Base-by-base conservation (phyloP, 352 stramenopile species). In the Pythium aristosporum region DNA sequence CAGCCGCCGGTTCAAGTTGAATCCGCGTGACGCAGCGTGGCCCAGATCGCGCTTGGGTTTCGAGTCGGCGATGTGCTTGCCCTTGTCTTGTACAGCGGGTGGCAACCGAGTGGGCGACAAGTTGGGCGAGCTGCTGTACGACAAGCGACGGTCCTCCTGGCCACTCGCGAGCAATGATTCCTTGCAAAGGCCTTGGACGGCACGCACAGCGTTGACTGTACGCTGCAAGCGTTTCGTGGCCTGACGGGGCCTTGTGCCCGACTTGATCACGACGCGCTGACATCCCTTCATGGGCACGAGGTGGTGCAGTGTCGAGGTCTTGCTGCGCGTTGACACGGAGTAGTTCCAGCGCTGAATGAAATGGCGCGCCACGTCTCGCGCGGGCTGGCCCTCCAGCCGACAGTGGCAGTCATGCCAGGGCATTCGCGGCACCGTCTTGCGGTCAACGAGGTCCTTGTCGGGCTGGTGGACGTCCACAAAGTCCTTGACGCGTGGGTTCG, bases 331-430 rank as follows among this genome's bases (percentile, higher is more conserved):
- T 12, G 82, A 92, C 10, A 93, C 80, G 0, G 84, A 92, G 48
- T 91, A 96, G 68, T 96, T 96, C 87, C 87, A 96, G 9, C 87
- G 85, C 69, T 96, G 85, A 18, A 96, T 82, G 47, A 96, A 96
- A 49, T 96, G 87, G 5, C 84, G 82, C 44, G 83, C 85, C 6
- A 96, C 83, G 71, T 96, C 87, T 10, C 81, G 75, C 46, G 85
- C 87, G 10, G 87, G 81, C 32, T 93, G 85, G 2, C 87, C 87
- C 54, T 92, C 75, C 8, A 96, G 70, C 30, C 87, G 77, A 43
- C 83, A 92, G 69, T 96, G 87, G 41, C 76, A 88, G 48, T 96
- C 87, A 57, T 96, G 87, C 87, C 87, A 96, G 21, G 87, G 87
- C 87, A 96, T 96, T 8, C 87, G 80, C 16, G 87, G 87, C 51